Base-by-base conservation (phyloP, 2,329 filamentous ascomycete species). In the Aspergillus tubingensis region DNA sequence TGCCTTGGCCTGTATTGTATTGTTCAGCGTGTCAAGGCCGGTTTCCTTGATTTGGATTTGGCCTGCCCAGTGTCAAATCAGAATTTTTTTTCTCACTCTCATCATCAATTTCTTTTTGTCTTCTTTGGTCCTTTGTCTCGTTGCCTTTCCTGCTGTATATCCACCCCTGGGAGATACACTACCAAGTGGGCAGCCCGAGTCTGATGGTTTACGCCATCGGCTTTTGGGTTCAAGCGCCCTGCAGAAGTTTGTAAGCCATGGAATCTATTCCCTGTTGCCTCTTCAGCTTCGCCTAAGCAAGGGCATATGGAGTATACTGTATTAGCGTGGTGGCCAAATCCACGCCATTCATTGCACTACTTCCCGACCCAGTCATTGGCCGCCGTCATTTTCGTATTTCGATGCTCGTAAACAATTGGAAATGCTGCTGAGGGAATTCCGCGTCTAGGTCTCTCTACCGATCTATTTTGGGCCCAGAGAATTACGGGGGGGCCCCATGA, bases 381-480 rank as follows among this genome's bases (percentile, higher is more conserved):
- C 30, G 39, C 17, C 13, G 43, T 47, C n/a, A 27, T 54, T 55
- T 44, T 52, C 48, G 57, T 52, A 56, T 53, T 23, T 23, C 17
- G 49, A 52, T 55, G 39, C 56, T 51, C 57, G 54, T 49, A 44
- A 48, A 21, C 50, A 61, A 49, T 43, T 49, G 21, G 36, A 54
- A 50, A 39, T 38, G 51, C 51, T 55, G 50, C 54, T 30, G 59
- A 36, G 58, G 38, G 55, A 44, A 54, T 59, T 55, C 38, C 56
- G 54, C 62, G 56, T 36, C 51, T 55, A 53, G 56, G 17, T 58
- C 32, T 15, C 32, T 36, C 49, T 44, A 59, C 39, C 32, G 41
- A 51, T 55, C 57, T 65, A 63, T 62, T 65, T 63, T 62, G 49
- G 60, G 58, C 52, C 10, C 19, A 30, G 21, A 52, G 38, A 19